Percentiles rank a stretch among this genome's conserved stretches.
Evolutionary conservation across 768 basidiomycete genomes (phyloP).

Genomic region (Tephrocybe sp.): DNA sequence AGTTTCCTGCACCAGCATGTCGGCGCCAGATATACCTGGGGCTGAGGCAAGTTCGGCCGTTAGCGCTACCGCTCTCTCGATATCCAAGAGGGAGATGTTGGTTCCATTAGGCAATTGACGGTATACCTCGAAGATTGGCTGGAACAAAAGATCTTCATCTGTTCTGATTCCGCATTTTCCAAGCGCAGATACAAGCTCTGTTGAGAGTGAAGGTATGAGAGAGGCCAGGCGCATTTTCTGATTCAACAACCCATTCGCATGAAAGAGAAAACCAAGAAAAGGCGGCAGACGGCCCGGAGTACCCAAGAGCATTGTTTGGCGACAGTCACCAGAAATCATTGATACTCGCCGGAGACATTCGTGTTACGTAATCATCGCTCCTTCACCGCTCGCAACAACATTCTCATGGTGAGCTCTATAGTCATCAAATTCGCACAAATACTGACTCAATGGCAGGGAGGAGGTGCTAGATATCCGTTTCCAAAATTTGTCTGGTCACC

Average conservation of each 20-base stretch:
- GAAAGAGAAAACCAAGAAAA: no score
- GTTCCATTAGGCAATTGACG: slow-evolving; percentile 49
- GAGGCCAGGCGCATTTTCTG: slow-evolving; percentile 42
- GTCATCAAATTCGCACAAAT: not conserved
- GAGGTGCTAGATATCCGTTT: slow-evolving; percentile 86
- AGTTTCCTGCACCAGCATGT: slow-evolving; percentile 26
- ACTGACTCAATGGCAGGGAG: slow-evolving; percentile 50
- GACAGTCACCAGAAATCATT: slow-evolving; percentile 5
- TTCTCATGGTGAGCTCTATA: slow-evolving; percentile 10
- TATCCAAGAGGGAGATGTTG: slow-evolving; percentile 43
- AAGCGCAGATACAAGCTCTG: slow-evolving; percentile 44
- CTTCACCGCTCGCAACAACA: slow-evolving; percentile 6
- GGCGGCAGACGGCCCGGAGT: no score
- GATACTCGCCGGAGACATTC: slow-evolving; percentile 16
- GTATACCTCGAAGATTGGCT: slow-evolving; percentile 48
- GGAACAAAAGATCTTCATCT: slow-evolving; percentile 57
- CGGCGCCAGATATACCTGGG: slow-evolving; percentile 34
- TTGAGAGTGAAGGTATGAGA: slow-evolving; percentile 38
- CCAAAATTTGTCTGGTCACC: slow-evolving; percentile 96
- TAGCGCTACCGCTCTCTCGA: slow-evolving; percentile 37
- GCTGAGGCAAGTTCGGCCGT: slow-evolving; percentile 47
- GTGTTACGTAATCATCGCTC: slow-evolving; percentile 17
- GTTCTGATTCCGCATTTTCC: slow-evolving; percentile 52
- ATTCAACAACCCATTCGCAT: no score
- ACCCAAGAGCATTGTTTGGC: no score